Conservation (phyloP, 2,329 filamentous ascomycete genomes). For the Xylariales sp. region DNA sequence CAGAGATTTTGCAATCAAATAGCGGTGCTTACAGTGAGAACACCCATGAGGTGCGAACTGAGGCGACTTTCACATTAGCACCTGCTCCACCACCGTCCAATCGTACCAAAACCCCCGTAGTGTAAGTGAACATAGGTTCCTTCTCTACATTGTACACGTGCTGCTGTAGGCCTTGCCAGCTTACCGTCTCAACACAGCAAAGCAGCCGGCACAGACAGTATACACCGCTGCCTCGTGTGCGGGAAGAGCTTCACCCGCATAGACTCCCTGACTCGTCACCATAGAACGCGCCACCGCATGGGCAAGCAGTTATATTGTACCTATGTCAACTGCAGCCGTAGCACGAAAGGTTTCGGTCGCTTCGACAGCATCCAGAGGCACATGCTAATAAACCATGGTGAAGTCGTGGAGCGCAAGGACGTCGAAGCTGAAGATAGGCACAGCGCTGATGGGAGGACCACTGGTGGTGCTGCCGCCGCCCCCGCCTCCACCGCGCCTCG, state of each 20-base stretch:
- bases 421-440: too few relatives aligned
- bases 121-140: too few relatives aligned
- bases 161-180: too few relatives aligned
- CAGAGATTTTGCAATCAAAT: too few relatives aligned
- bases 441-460: neutral
- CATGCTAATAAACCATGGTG: slow-evolving; percentile 5
- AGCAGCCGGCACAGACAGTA: slow-evolving; percentile 1
- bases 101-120: too few relatives aligned
- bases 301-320: slow-evolving; percentile 6
- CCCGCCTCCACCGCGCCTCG: neutral
- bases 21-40: too few relatives aligned
- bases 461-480: too few relatives aligned
- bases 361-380: slow-evolving; percentile 6
- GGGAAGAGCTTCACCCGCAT: slow-evolving; percentile 6
- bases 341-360: slow-evolving; percentile 3
- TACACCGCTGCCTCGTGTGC: slow-evolving; percentile 6
- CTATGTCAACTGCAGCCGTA: neutral
- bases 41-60: too few relatives aligned
- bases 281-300: slow-evolving; percentile 5
- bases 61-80: too few relatives aligned
- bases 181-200: too few relatives aligned
- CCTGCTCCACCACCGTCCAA: too few relatives aligned
- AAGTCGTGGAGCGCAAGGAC: neutral
- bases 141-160: too few relatives aligned
- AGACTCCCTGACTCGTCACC: slow-evolving; percentile 6